These are phyloP conservation scores for Phoma herbarum DNA, from an alignment of 2,329 filamentous ascomycete genomes.

Conservation along the genomic window DNA sequence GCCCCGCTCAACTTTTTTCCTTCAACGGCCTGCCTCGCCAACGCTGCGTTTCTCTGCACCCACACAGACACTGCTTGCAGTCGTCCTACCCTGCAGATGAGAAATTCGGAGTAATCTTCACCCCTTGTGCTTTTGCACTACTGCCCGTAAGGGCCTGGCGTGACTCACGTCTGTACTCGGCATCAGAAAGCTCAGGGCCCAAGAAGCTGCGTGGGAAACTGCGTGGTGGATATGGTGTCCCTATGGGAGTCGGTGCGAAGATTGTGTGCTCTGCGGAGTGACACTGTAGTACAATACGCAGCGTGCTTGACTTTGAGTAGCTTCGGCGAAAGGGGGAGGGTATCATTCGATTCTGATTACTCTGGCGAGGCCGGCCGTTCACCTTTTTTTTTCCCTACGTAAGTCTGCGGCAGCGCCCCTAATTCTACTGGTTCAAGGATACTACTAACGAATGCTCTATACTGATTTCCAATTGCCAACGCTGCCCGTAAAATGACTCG, in stretches of 20 bases:
- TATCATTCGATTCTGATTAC: constrained; percentile 94
- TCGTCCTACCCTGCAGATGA: constrained; percentile 74
- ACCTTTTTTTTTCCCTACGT: constrained; percentile 61
- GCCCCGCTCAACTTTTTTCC: constrained; percentile 52
- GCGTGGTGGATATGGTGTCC: constrained; percentile 54
- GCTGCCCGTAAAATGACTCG: neutral
- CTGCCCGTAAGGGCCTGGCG: constrained; percentile 90
- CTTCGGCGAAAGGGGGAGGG: constrained; percentile 55
- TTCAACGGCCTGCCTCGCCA: constrained; percentile 83
- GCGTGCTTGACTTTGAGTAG: constrained; percentile 67
- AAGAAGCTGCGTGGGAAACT: constrained; percentile 39
- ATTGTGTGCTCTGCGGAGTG: constrained; percentile 75
- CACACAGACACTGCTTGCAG: constrained; percentile 64
- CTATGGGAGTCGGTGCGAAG: constrained; percentile 96
- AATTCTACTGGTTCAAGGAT: constrained; percentile 42
- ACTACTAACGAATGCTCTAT: constrained; percentile 50
- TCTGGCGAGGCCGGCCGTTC: constrained; percentile 82
- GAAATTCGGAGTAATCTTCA: constrained; percentile 99
- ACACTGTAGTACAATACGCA: constrained; percentile 97
- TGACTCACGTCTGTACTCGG: constrained; percentile 83
- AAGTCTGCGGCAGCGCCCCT: constrained; percentile 47
- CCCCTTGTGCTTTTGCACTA: constrained; percentile 56
- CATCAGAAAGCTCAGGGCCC: constrained; percentile 88
- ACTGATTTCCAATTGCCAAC: neutral
- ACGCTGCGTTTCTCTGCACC: constrained; percentile 97